These are phyloP conservation scores for Globisporangium orthogonon DNA, from an alignment of 352 stramenopile genomes.

Conservation along the genomic window DNA sequence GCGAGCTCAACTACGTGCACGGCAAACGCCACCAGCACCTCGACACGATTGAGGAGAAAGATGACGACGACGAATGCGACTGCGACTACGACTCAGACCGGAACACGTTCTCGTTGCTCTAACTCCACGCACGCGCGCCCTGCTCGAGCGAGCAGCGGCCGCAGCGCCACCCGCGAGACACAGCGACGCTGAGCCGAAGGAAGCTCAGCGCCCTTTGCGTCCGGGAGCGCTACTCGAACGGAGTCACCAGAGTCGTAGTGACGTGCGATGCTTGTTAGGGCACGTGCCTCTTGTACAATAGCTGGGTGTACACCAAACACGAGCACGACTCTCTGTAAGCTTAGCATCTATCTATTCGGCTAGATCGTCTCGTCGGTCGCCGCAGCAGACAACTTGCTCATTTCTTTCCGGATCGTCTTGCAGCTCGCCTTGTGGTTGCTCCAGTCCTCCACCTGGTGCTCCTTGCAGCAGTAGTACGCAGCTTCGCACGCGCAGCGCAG, in stretches of 20 bases:
- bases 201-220: not conserved
- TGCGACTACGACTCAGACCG: conserved; percentile 18
- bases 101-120: conserved; percentile 13
- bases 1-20: conserved; percentile 32
- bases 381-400: conserved; percentile 2
- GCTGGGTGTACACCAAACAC: not conserved
- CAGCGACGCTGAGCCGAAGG: not conserved
- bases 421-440: conserved; percentile 70
- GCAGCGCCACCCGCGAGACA: not conserved
- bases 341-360: conserved; percentile 2
- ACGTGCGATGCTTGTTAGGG: not conserved
- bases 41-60: conserved; percentile 32
- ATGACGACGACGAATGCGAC: conserved; percentile 16
- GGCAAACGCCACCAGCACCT: conserved; percentile 34
- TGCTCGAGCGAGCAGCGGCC: not conserved
- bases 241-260: not conserved
- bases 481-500: conserved; percentile 68
- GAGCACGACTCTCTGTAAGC: not conserved
- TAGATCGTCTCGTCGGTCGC: not conserved
- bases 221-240: not conserved
- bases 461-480: conserved; percentile 82
- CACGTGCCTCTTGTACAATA: not conserved
- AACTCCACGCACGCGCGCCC: not conserved
- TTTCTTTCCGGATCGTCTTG: conserved; percentile 57
- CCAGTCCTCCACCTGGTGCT: conserved; percentile 82